Evolutionary conservation across 169 alveolate species (phyloP), one percentile per base, ranked within the genome.

Genomic region (Cryptosporidium parvum): DNA sequence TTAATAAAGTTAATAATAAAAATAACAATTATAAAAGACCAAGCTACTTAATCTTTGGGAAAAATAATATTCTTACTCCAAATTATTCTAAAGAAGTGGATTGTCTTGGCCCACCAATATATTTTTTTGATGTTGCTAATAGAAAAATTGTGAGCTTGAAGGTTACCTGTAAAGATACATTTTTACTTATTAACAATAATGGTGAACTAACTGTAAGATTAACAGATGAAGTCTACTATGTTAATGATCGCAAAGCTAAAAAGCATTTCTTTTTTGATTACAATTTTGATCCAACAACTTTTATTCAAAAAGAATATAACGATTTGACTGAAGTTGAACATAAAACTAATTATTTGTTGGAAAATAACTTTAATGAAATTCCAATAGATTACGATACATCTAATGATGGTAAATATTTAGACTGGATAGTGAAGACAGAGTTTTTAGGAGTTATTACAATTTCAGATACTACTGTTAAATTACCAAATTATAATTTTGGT

Each of bases 51-150:
- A 23, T 69, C 2, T 26, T 52, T 5, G 69, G 51, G 33, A 71
- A 71, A 45, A 71, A 71, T 16, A 53, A 52, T 31, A 26, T 71
- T 23, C 42, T 71, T 12, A 71, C 85, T 45, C 85, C 85, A 71
- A n/a, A 71, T 35, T 53, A 71, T 71, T 71, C 68, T 51, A 26
- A 7, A 52, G 85, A 71, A 31, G 52, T 52, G 3, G 12, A 31
- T 45, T 71, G 85, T 52, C 26, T 51, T 7, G 51, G 85, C 26
- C 69, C 67, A n/a, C 67, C 69, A 31, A 71, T 29, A 18, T 71
- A 71, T 33, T 71, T 71, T 52, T 23, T 26, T 6, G 85, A 71
- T 29, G 45, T 71, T 2, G 21, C 52, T 52, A 71, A 71, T 71
- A 71, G 39, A 51, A 71, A 52, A 51, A 71, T 71, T 29, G 35